Base-by-base conservation (phyloP, 345 rosid genomes). In the Physaria fendleri region DNA sequence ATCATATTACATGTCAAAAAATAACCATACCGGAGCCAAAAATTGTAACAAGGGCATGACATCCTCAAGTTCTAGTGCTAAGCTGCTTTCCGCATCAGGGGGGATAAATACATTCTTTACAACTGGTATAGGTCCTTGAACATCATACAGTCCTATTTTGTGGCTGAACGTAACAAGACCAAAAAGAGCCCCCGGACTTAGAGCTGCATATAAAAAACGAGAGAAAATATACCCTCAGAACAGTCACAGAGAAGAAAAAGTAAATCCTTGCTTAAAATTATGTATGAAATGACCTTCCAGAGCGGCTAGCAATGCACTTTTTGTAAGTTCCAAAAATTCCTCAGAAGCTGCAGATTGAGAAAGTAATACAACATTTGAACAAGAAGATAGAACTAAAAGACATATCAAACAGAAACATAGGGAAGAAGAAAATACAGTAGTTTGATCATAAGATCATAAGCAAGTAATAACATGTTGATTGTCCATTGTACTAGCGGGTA, bases 261-360 rank as follows among this genome's bases (percentile, higher is more conserved):
- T 28, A 14, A 29, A 43, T 15, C 54, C 22, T 14, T 70, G 65
- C 52, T 37, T 66, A 24, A 30, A 45, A 42, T 23, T 39, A 24
- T 22, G 20, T 33, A 56, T 41, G 30, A 51, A 44, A 24, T 46
- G 64, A 89, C 97, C 97, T 93, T 93, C 97, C 62, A 93, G 76
- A 48, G 94, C 86, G 5, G 99, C 97, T 69, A 82, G 78, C 60
- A 93, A 75, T 23, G 99, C 90, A 76, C 95, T 89, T 71, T 88
- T 93, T 2, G 95, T 85, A 33, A 89, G 99, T 74, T 89, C 99
- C 86, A 93, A 78, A 81, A 93, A 93, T 37, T 93, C 99, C 68
- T 89, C 96, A 21, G 97, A 89, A 61, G 96, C 97, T 93, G 82
- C 74, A 79, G 42, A 53, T 62, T 17, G 9, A 17, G 54, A 21